phyloP scores from a whole-genome alignment of 164 flowering plant species.

The Magnolia kwangsiensis region DNA sequence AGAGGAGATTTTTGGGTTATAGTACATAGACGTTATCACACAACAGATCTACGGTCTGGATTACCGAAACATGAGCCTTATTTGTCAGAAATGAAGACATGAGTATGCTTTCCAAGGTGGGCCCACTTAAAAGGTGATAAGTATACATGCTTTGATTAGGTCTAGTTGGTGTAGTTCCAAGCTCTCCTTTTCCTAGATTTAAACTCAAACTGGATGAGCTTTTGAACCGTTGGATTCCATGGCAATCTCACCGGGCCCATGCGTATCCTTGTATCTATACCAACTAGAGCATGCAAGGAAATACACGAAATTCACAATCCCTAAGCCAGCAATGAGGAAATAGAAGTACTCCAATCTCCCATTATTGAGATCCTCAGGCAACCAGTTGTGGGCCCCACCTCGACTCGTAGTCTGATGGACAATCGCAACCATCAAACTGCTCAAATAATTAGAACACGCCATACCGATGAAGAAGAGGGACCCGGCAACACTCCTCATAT shows the following conservation, averaged over 20 bases:
- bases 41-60: no score
- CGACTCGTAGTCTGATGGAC: constrained; percentile 17
- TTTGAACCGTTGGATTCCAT: background rate
- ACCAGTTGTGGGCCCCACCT: constrained; percentile 25
- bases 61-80: no score
- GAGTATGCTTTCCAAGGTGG: no score
- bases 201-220: background rate
- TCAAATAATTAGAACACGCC: constrained; percentile 45
- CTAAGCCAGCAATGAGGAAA: constrained; percentile 31
- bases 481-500: constrained; percentile 62
- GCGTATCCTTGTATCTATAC: constrained; percentile 42
- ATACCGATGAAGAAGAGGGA: constrained; percentile 34
- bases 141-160: no score
- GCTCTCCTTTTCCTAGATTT: no score
- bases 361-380: constrained; percentile 50
- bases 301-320: constrained; percentile 32
- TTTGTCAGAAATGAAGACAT: no score
- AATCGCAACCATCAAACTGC: constrained; percentile 35
- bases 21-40: no score
- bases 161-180: no score
- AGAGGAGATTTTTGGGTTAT: no score
- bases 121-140: no score
- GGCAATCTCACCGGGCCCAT: background rate
- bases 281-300: constrained; percentile 39
- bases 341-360: constrained; percentile 51